Evolutionary conservation across 2,329 filamentous ascomycete species (phyloP).

Genomic region (Scopulariopsis brevicaulis): DNA sequence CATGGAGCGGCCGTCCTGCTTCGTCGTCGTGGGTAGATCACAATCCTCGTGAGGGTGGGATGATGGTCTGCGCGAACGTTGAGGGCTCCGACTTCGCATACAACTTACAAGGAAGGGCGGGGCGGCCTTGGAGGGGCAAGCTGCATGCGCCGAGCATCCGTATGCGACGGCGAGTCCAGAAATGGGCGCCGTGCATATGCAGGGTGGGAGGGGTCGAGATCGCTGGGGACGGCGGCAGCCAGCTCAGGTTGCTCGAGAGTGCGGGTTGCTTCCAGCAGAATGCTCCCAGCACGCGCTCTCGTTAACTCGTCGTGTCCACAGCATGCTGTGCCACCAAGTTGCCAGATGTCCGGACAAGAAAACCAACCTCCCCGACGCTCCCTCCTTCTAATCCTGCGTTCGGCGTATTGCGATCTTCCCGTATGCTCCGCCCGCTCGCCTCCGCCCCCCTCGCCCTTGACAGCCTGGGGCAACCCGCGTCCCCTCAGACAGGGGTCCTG

Average conservation of each 20-base stretch:
- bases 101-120: not conserved
- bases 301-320: too few relatives aligned
- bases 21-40: not conserved
- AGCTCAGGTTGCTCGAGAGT: too few relatives aligned
- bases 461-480: not conserved
- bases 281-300: too few relatives aligned
- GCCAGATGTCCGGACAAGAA: too few relatives aligned
- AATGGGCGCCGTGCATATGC: not conserved
- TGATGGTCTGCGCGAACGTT: not conserved
- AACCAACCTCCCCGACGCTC: not conserved
- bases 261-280: too few relatives aligned
- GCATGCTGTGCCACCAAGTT: too few relatives aligned
- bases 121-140: not conserved
- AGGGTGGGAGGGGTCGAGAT: not conserved
- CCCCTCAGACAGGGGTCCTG: not conserved
- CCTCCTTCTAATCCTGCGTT: not conserved
- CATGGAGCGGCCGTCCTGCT: not conserved
- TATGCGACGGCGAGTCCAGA: not conserved
- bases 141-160: not conserved
- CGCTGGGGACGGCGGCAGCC: not conserved
- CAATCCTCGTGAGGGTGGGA: not conserved
- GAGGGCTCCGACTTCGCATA: not conserved
- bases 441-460: not conserved
- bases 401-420: not conserved
- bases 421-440: not conserved